Percentiles rank a stretch among this genome's conserved stretches.
phyloP scores from a whole-genome alignment of 306 rosid genomes.

The Pueraria montana region DNA sequence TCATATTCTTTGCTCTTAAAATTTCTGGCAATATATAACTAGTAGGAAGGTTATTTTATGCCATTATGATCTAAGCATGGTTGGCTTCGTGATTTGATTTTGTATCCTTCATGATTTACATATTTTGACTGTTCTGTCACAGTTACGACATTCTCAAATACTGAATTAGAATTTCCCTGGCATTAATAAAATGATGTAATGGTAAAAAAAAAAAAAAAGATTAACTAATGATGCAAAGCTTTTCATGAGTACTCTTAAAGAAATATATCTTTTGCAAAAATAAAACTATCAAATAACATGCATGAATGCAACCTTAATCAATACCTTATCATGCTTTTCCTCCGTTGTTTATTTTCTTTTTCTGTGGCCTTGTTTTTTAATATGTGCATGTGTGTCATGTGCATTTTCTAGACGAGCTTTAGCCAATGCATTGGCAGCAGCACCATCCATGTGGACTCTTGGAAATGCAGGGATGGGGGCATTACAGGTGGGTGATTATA shows the following conservation, averaged over 20 bases:
- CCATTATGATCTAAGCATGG: constrained; percentile 27
- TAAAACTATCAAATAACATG: constrained; percentile 1
- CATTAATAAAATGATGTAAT: constrained; percentile 3
- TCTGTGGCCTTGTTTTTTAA: neutral
- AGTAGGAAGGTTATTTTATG: constrained; percentile 1
- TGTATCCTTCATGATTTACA: neutral
- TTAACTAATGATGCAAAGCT: constrained; percentile 26
- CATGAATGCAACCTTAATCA: constrained; percentile 17
- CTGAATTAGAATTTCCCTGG: constrained; percentile 21
- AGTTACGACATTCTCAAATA: neutral
- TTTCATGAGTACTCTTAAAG: neutral
- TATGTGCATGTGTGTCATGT: constrained; percentile 26
- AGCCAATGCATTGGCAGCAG: constrained; percentile 89
- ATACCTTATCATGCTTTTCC: neutral
- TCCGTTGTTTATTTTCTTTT: neutral
- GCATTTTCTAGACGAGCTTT: constrained; percentile 69
- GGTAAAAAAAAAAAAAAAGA: neutral
- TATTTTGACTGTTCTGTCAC: neutral
- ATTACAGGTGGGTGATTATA: constrained; percentile 67
- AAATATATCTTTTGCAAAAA: constrained; percentile 23
- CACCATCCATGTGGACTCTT: constrained; percentile 97
- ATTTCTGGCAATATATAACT: constrained; percentile 10
- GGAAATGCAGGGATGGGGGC: constrained; percentile 99
- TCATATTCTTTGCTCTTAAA: constrained; percentile 12
- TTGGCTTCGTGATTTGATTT: neutral